Evolutionary conservation across 2,329 filamentous ascomycete species (phyloP), one percentile per base, ranked within the genome.

Genomic region (Fusarium sp.): DNA sequence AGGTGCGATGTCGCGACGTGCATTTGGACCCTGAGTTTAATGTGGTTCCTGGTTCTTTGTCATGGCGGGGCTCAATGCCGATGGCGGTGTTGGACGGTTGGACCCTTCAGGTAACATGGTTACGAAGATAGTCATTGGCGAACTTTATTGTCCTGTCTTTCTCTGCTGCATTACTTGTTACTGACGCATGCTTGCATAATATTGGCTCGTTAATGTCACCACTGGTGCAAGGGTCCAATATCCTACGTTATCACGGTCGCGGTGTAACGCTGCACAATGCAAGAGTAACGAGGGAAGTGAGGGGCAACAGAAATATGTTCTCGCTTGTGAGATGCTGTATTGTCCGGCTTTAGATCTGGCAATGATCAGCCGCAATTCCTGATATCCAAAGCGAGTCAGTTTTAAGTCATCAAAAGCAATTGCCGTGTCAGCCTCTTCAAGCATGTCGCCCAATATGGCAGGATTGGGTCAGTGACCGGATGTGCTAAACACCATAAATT

Each of bases 141-240:
- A 27, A 25, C 16, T 10, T 4, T 14, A 27, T 23, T 7, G 30
- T 43, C 21, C 25, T 42, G 2, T 7, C 7, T 21, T 3, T 4
- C 0, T 20, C 11, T n/a, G 14, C 9, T 20, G n/a, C 18, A 14
- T 13, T 13, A n/a, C 4, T 21, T 1, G 0, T 37, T 1, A 30
- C 48, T 55, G 41, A 63, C 49, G 42, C 47, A 63, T 63, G 27
- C 58, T 63, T 63, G 40, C 21, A 3, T 63, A 56, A 56, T 63
- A 18, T 6, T 37, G 13, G 1, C 2, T 49, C 8, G 10, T 12
- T 16, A 14, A 23, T 56, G 0, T 4, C 5, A 34, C 5, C 7
- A 8, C 11, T 10, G 9, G 18, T 21, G n/a, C n/a, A n/a, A n/a
- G n/a, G n/a, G n/a, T n/a, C n/a, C n/a, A n/a, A n/a, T n/a, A n/a